Evolutionary conservation across 371 early-diverging fungal species (phyloP), one percentile per base, ranked within the genome.

Genomic region (Mortierella sp.): DNA sequence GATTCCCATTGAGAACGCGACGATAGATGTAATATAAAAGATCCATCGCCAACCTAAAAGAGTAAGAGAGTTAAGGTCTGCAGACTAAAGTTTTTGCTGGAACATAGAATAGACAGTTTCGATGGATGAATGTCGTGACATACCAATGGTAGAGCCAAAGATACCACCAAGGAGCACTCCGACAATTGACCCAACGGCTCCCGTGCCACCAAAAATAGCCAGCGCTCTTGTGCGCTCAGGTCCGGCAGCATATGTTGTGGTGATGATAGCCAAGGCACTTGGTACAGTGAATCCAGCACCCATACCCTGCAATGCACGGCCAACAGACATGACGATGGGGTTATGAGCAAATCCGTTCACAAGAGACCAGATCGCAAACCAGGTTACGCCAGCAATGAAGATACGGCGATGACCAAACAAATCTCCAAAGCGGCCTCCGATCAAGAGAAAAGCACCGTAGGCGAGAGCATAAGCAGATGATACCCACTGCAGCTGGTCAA

Each of bases 241-340:
- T 19, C 72, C 71, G 11, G 53, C 76, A 15, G 68, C 83, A 22
- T 78, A 79, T 3, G 73, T 69, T 8, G 78, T 77, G 4, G 84
- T 68, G 28, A 87, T 63, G 19, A 85, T 55, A 15, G 85, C 85
- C 38, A 87, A 58, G 3, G 86, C 86, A 64, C 79, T 83, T 28
- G 86, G 86, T 7, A 87, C 82, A 0, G 85, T 87, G 50, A 78
- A 78, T 3, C 85, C 87, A 2, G 86, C 86, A 6, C 85, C 86
- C 55, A 86, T 72, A 1, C 87, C 87, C 67, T 86, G 84, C 4
- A 86, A 55, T 10, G 85, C 86, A 22, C 87, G 74, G 3, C 72
- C 76, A 22, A 86, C 67, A 2, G 86, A 83, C 75, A 87, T 65
- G 57, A 84, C 41, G 16, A 75, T 69, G 6, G 68, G 67, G 19